These are phyloP conservation scores for Verticillium nubilum DNA, from an alignment of 2,329 filamentous ascomycete species.

Conservation along the genomic window DNA sequence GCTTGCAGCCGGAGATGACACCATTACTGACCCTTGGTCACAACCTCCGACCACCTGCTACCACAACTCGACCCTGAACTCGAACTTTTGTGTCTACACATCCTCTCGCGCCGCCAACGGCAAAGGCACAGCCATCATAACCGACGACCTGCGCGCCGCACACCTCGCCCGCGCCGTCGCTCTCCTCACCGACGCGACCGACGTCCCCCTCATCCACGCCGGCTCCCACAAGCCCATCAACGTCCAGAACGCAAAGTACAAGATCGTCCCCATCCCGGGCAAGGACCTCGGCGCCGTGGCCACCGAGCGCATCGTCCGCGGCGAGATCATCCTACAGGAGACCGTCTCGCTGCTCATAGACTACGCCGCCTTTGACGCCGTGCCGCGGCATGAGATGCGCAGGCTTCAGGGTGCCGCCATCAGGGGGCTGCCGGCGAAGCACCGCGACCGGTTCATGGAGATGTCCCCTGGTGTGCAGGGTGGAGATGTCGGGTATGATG, in stretches of 20 bases:
- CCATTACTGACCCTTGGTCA: neutral
- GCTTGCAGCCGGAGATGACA: neutral
- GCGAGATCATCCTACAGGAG: slow-evolving; percentile 31
- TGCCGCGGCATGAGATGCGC: slow-evolving; percentile 18
- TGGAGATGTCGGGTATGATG: slow-evolving; percentile 15
- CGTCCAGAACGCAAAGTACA: slow-evolving; percentile 17
- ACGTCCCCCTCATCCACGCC: neutral
- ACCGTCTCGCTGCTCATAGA: slow-evolving; percentile 32
- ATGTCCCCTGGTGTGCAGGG: slow-evolving; percentile 28
- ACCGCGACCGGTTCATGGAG: slow-evolving; percentile 25
- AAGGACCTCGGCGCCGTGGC: slow-evolving; percentile 40
- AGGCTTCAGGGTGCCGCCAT: slow-evolving; percentile 25
- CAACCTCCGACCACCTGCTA: slow-evolving; percentile 5
- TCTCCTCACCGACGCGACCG: slow-evolving; percentile 8
- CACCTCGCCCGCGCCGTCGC: slow-evolving; percentile 19
- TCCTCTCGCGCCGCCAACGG: slow-evolving; percentile 25
- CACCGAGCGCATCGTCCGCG: slow-evolving; percentile 23
- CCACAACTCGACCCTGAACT: slow-evolving; percentile 7
- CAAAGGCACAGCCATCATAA: slow-evolving; percentile 32
- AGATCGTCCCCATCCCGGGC: slow-evolving; percentile 28
- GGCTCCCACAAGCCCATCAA: slow-evolving; percentile 1
- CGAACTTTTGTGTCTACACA: slow-evolving; percentile 27
- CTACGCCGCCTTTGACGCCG: slow-evolving; percentile 27
- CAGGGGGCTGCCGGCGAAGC: slow-evolving; percentile 20
- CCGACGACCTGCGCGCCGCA: slow-evolving; percentile 24